Percentiles rank a stretch among this genome's conserved stretches.
These are phyloP conservation scores for Exutisphaerella laricina DNA, from an alignment of 2,329 filamentous ascomycete genomes.

Conservation along the genomic window DNA sequence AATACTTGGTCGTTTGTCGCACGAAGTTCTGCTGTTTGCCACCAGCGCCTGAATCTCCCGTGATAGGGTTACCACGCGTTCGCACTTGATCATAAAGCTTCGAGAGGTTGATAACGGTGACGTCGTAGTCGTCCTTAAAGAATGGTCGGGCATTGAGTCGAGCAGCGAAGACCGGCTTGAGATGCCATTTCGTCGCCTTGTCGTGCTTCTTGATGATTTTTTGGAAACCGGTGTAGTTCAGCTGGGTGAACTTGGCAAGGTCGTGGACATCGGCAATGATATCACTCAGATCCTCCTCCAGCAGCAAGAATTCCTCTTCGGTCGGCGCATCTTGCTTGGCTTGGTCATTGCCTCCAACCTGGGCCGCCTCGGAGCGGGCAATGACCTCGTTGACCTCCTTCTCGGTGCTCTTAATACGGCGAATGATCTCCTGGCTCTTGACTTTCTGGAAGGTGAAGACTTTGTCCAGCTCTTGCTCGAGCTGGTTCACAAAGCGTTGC, in stretches of 20 bases:
- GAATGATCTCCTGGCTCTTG: constrained; percentile 92
- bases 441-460: constrained; percentile 97
- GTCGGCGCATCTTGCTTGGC: constrained; percentile 49
- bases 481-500: constrained; percentile 74
- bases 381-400: constrained; percentile 87
- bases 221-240: constrained; percentile 99
- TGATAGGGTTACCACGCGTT: constrained; percentile 84
- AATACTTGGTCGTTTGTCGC: constrained; percentile 97
- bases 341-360: constrained; percentile 36
- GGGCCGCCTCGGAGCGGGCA: constrained; percentile 52
- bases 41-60: constrained; percentile 86
- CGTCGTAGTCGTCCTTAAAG: constrained; percentile 98
- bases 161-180: constrained; percentile 92
- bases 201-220: constrained; percentile 99
- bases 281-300: constrained; percentile 93
- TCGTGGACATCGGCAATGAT: constrained; percentile 99
- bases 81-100: constrained; percentile 92
- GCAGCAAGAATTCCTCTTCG: constrained; percentile 88
- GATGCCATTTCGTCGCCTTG: constrained; percentile 89
- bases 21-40: constrained; percentile 93
- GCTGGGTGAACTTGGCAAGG: constrained; percentile 92
- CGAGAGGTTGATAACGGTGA: constrained; percentile 88
- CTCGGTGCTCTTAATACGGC: constrained; percentile 81
- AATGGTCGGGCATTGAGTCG: constrained; percentile 94
- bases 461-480: constrained; percentile 92